phyloP scores from a whole-genome alignment of 257 asterid genomes.

The Solanum gandarillasii region DNA sequence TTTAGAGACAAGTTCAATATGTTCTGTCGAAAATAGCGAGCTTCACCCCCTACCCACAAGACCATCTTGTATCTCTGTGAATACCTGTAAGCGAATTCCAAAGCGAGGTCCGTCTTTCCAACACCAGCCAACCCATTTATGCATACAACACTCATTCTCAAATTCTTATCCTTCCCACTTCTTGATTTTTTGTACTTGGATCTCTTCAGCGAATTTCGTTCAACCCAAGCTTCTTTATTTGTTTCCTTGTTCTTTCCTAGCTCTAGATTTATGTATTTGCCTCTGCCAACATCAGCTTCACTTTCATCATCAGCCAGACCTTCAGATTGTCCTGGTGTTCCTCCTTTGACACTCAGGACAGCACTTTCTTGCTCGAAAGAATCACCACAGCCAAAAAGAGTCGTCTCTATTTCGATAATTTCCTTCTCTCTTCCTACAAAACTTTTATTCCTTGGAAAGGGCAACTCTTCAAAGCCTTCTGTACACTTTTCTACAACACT shows the following conservation, averaged over 20 bases:
- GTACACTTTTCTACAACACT: conserved; percentile 43
- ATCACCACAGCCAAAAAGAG: conserved; percentile 60
- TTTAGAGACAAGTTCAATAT: conserved; percentile 43
- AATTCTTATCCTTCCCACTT: conserved; percentile 46
- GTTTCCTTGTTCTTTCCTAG: conserved; percentile 53
- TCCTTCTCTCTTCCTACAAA: conserved; percentile 74
- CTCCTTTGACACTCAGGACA: conserved; percentile 11
- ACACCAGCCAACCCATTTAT: conserved; percentile 57
- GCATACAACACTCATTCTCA: conserved; percentile 49
- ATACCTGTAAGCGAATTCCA: conserved; percentile 66
- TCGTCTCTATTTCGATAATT: conserved; percentile 50
- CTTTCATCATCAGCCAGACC: conserved; percentile 49
- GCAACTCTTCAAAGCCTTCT: conserved; percentile 44
- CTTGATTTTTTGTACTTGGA: conserved; percentile 40
- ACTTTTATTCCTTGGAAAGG: conserved; percentile 49
- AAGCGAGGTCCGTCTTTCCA: conserved; percentile 75
- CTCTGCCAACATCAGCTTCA: conserved; percentile 28
- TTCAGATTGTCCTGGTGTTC: conserved; percentile 35
- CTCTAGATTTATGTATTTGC: conserved; percentile 42
- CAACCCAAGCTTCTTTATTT: conserved; percentile 61
- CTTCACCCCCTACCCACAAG: conserved; percentile 84
- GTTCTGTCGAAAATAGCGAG: conserved; percentile 63
- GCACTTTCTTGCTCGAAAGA: conserved; percentile 33
- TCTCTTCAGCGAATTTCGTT: conserved; percentile 49
- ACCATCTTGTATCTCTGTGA: conserved; percentile 82